phyloP scores from a whole-genome alignment of 169 alveolate genomes.

The Babesia ovis region DNA sequence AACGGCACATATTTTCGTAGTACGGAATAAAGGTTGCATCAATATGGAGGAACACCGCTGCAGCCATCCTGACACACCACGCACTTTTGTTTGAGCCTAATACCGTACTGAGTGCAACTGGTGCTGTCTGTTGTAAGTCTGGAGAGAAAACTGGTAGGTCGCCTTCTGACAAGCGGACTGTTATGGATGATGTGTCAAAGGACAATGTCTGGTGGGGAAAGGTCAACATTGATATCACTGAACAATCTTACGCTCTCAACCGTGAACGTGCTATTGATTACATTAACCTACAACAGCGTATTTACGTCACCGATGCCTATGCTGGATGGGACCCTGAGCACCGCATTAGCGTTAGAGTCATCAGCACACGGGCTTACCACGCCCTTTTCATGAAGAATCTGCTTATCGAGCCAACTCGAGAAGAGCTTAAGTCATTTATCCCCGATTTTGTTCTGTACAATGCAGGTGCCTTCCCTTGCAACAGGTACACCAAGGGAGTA shows the following conservation, averaged over 20 bases:
- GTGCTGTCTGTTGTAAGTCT: slow-evolving; percentile 83
- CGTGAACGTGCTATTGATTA: slow-evolving; percentile 92
- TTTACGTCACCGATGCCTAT: slow-evolving; percentile 92
- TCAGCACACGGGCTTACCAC: slow-evolving; percentile 93
- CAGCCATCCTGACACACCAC: slow-evolving; percentile 75
- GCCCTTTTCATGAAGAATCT: slow-evolving; percentile 96
- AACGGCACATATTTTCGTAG: not conserved
- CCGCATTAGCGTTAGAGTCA: slow-evolving; percentile 87
- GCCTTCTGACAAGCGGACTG: slow-evolving; percentile 92
- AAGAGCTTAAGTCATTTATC: slow-evolving; percentile 82
- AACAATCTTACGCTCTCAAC: slow-evolving; percentile 83
- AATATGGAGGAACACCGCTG: slow-evolving; percentile 66
- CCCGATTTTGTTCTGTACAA: slow-evolving; percentile 90
- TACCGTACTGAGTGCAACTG: slow-evolving; percentile 80
- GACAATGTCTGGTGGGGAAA: slow-evolving; percentile 94
- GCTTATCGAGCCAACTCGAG: slow-evolving; percentile 88
- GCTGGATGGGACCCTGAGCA: slow-evolving; percentile 96
- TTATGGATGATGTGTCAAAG: slow-evolving; percentile 78
- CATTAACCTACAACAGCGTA: slow-evolving; percentile 83
- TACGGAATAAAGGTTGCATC: slow-evolving; percentile 65
- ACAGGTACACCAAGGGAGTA: slow-evolving; percentile 85
- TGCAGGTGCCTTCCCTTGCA: slow-evolving; percentile 93
- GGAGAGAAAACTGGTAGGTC: slow-evolving; percentile 89
- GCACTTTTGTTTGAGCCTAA: slow-evolving; percentile 80
- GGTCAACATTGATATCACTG: slow-evolving; percentile 91